Evolutionary conservation across 345 rosid species (phyloP).

Genomic region (Linum trigynum): DNA sequence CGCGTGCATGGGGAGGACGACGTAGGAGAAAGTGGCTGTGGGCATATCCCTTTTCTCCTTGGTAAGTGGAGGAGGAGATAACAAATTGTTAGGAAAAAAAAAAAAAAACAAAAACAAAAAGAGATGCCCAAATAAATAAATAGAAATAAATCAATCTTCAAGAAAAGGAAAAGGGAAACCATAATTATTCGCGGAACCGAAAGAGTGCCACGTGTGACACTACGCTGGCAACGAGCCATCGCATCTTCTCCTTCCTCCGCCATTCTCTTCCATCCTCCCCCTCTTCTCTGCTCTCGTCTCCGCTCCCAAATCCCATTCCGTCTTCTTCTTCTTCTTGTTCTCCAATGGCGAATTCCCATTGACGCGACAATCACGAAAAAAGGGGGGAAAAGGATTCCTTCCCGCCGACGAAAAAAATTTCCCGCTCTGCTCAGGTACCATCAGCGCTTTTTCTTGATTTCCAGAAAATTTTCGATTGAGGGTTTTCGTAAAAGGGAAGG

Average conservation of each 20-base stretch:
- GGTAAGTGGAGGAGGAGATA: too few relatives aligned
- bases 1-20: too few relatives aligned
- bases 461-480: too few relatives aligned
- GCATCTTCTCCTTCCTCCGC: neutral
- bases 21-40: too few relatives aligned
- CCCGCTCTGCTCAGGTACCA: too few relatives aligned
- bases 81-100: neutral
- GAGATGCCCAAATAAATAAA: neutral
- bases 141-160: neutral
- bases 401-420: too few relatives aligned
- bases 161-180: too few relatives aligned
- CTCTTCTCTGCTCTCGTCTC: slow-evolving; percentile 1
- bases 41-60: too few relatives aligned
- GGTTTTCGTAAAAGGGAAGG: too few relatives aligned
- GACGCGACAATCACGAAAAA: neutral
- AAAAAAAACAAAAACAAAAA: too few relatives aligned
- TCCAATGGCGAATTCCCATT: neutral
- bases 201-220: neutral
- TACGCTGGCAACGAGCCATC: neutral
- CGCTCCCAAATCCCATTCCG: slow-evolving; percentile 1
- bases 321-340: neutral
- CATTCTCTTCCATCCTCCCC: neutral
- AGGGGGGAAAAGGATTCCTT: too few relatives aligned
- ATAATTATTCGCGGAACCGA: neutral
- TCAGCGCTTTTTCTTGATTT: too few relatives aligned